A percentile compares a stretch with the other conserved stretches of the same genome.
Evolutionary conservation across 345 rosid species (phyloP).

Genomic region (Bruguiera sexangula): DNA sequence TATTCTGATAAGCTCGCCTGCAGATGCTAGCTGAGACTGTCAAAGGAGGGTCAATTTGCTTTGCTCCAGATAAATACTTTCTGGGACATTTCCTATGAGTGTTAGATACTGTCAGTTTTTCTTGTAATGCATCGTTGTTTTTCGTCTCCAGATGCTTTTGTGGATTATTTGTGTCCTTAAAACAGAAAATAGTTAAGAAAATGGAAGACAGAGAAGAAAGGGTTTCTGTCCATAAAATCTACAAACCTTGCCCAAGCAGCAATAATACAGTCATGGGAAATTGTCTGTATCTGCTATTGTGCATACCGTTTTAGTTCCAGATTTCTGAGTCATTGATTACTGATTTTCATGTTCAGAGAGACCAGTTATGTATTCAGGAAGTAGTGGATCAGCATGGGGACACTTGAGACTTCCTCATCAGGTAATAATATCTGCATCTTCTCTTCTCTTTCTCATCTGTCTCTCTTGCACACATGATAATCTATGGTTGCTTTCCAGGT

Average conservation of each 20-base stretch:
- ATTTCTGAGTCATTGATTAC: background rate
- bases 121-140: background rate
- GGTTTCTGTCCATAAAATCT: too few species aligned
- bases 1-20: too few species aligned
- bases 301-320: too few species aligned
- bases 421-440: slow-evolving; percentile 28
- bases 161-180: too few species aligned
- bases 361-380: slow-evolving; percentile 56
- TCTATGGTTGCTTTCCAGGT: slow-evolving; percentile 31
- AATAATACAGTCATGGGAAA: too few species aligned
- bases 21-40: background rate
- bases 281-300: too few species aligned
- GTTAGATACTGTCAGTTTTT: background rate
- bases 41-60: background rate
- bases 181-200: too few species aligned
- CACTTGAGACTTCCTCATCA: slow-evolving; percentile 59
- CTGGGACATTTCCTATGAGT: background rate
- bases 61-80: background rate
- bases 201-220: too few species aligned
- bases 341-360: slow-evolving; percentile 41
- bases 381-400: slow-evolving; percentile 48
- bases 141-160: background rate
- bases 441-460: background rate
- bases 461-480: slow-evolving; percentile 2
- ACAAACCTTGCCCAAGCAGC: too few species aligned